A percentile compares a stretch with the other conserved stretches of the same genome.
phyloP scores from a whole-genome alignment of 805 yeast species.

The Yamadazyma tumulicola region DNA sequence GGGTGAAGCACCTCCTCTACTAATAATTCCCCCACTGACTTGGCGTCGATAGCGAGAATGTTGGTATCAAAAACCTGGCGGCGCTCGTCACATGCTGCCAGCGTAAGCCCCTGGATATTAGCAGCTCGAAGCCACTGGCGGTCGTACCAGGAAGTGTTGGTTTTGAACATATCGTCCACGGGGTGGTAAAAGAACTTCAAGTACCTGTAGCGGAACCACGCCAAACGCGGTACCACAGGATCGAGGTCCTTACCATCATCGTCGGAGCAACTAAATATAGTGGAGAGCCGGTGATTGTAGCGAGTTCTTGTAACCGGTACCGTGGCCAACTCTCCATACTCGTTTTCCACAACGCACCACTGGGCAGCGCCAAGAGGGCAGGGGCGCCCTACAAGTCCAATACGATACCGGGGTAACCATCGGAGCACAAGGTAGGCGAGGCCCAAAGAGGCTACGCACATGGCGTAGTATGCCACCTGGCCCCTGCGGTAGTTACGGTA shows the following conservation, averaged over 20 bases:
- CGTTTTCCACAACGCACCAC: slow-evolving; percentile 93
- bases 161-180: slow-evolving; percentile 75
- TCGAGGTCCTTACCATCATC: slow-evolving; percentile 34
- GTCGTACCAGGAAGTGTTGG: slow-evolving; percentile 87
- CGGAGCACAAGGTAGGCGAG: slow-evolving; percentile 66
- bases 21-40: slow-evolving; percentile 59
- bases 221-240: slow-evolving; percentile 67
- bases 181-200: slow-evolving; percentile 83
- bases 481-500: slow-evolving; percentile 55
- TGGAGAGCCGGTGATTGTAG: slow-evolving; percentile 70
- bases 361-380: slow-evolving; percentile 78
- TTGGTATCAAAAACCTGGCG: slow-evolving; percentile 73
- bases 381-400: slow-evolving; percentile 60
- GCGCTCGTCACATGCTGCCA: slow-evolving; percentile 66
- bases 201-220: slow-evolving; percentile 77
- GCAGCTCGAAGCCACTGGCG: slow-evolving; percentile 64
- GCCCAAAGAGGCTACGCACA: slow-evolving; percentile 66
- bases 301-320: slow-evolving; percentile 53
- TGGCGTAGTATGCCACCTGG: slow-evolving; percentile 43
- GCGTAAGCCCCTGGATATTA: slow-evolving; percentile 65
- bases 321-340: slow-evolving; percentile 78
- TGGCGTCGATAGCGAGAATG: slow-evolving; percentile 71
- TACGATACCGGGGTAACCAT: slow-evolving; percentile 81
- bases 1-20: slow-evolving; percentile 92
- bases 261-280: slow-evolving; percentile 48